Percentiles rank a stretch among this genome's conserved stretches.
These are phyloP conservation scores for Rhodomyrtus tomentosa DNA, from an alignment of 345 rosid species.

Conservation along the genomic window DNA sequence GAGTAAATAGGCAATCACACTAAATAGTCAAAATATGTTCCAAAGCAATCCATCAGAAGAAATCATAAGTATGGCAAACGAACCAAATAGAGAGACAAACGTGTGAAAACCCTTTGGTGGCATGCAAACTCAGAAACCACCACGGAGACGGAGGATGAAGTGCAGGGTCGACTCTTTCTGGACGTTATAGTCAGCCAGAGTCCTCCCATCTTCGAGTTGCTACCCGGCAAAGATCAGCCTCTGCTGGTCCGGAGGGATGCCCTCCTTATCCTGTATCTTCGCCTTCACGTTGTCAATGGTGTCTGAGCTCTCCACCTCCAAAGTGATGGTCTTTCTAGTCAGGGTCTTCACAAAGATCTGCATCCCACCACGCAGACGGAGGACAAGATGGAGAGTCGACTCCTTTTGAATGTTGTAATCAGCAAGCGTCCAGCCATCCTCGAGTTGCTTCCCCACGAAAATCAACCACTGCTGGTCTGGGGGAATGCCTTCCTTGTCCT, in stretches of 20 bases:
- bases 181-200: constrained; percentile 3
- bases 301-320: constrained; percentile 1
- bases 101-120: neutral
- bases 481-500: neutral
- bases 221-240: constrained; percentile 2
- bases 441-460: neutral
- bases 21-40: neutral
- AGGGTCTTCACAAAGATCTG: constrained; percentile 1
- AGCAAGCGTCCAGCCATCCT: neutral
- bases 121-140: constrained; percentile 17
- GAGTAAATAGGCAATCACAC: neutral
- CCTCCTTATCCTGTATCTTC: neutral
- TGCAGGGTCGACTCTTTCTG: constrained; percentile 1
- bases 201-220: constrained; percentile 3
- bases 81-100: neutral
- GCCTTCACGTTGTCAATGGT: neutral
- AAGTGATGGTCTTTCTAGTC: neutral
- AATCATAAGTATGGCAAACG: neutral
- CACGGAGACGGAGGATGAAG: constrained; percentile 27
- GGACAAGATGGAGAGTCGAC: constrained; percentile 5
- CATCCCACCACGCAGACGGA: neutral
- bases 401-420: constrained; percentile 6
- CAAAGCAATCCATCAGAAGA: neutral
- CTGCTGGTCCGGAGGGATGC: constrained; percentile 1
- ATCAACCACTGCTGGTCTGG: neutral